A percentile compares a stretch with the other conserved stretches of the same genome.
Evolutionary conservation across 345 rosid genomes (phyloP).

Genomic region (Pistacia integerrima): DNA sequence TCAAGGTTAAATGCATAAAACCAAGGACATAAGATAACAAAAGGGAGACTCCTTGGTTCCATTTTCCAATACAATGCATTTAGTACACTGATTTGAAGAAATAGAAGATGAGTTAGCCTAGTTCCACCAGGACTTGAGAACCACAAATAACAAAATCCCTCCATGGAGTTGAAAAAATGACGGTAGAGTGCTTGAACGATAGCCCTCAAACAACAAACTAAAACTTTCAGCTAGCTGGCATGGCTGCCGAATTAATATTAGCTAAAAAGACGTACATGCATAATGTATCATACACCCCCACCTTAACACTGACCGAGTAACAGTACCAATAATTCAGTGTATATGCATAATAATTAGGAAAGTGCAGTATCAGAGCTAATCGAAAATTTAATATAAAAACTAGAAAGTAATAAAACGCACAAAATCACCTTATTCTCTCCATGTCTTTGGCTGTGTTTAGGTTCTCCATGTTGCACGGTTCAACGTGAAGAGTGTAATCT

Average conservation of each 20-base stretch:
- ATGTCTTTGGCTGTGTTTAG: conserved; percentile 73
- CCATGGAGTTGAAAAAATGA: not conserved
- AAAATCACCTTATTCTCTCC: conserved; percentile 82
- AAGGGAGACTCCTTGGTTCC: not conserved
- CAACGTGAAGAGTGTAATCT: conserved; percentile 90
- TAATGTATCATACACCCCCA: not conserved
- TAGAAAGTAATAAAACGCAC: not conserved
- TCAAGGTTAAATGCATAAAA: not conserved
- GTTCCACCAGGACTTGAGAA: not conserved
- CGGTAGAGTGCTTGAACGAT: conserved; percentile 7
- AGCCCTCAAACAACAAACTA: not conserved
- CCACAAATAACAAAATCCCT: not conserved
- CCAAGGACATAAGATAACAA: not conserved
- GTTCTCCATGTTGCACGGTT: conserved; percentile 78
- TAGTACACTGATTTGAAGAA: not conserved
- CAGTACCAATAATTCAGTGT: not conserved
- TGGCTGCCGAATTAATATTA: not conserved
- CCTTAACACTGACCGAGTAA: not conserved
- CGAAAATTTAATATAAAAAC: not conserved
- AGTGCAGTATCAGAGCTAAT: not conserved
- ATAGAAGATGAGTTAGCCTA: not conserved
- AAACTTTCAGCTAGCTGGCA: not conserved
- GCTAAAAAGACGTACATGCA: not conserved
- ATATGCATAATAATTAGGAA: not conserved
- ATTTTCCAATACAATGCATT: not conserved